Base-by-base conservation (phyloP, 345 rosid species). In the Citrus inodora region DNA sequence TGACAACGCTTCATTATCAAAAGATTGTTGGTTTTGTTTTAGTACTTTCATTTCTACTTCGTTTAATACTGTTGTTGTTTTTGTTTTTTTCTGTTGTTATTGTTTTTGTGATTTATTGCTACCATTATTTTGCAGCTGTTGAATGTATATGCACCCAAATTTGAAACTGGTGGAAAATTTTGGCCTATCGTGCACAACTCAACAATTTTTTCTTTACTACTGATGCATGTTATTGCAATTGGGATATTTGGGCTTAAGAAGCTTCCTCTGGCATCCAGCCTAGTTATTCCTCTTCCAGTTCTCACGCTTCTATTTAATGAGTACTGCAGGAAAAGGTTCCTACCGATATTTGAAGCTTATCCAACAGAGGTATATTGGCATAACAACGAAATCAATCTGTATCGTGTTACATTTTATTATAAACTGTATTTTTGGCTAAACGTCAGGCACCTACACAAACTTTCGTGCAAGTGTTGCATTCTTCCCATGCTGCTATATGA, bases 161-260 rank as follows among this genome's bases (percentile, higher is more conserved):
- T 87, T 73, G 93, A 93, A 78, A 92, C 93, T 32, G 88, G 89
- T 25, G 93, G 98, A 64, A 90, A 82, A 82, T 92, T 87, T 77
- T 95, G 98, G 97, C 97, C 98, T 53, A 78, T 89, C 69, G 96
- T 89, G 80, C 97, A 95, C 82, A 82, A 76, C 80, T 86, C 91
- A 25, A 92, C 89, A 59, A 87, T 95, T 30, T 90, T 91, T 83
- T 90, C 95, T 60, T 81, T 95, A 84, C 74, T 93, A 69, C 85
- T 95, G 86, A 95, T 95, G 97, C 99, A 93, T 66, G 73, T 95
- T 0, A 91, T 92, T 70, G 96, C 98, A 66, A 85, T 95, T 63
- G 98, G 98, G 67, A 83, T 92, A 83, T 95, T 93, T 76, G 95
- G 94, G 67, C 87, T 95, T 48, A 95, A 93, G 88, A 80, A 87